phyloP scores from a whole-genome alignment of 163 green algal species.

The Coccomyxa subellipsoidea region DNA sequence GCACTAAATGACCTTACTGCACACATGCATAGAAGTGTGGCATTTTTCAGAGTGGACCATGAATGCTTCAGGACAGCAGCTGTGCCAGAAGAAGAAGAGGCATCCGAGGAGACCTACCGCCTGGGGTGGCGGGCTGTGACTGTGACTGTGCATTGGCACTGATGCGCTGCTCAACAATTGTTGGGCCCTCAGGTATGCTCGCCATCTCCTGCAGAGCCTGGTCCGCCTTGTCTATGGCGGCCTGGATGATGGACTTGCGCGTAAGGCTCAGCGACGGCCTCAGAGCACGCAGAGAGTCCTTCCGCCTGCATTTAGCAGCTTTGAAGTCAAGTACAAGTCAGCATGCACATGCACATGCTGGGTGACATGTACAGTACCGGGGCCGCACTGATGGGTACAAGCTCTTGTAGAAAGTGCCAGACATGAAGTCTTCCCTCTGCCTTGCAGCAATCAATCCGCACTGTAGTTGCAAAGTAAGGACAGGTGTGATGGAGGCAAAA shows the following conservation, averaged over 20 bases:
- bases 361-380: no score
- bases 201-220: neutral
- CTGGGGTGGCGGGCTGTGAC: no score
- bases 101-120: no score
- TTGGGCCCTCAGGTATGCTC: neutral
- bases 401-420: neutral
- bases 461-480: neutral
- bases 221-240: slow-evolving; percentile 3
- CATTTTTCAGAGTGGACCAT: no score
- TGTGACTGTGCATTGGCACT: neutral
- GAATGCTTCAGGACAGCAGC: no score
- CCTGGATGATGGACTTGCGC: neutral
- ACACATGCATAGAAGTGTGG: no score
- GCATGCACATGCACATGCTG: no score
- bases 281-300: neutral
- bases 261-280: neutral
- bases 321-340: no score
- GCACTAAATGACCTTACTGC: no score
- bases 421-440: neutral
- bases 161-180: neutral
- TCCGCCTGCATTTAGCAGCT: neutral
- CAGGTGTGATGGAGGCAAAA: neutral
- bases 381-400: no score
- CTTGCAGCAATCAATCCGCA: neutral
- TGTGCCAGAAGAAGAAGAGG: no score